Percentiles rank a stretch among this genome's conserved stretches.
Conservation (phyloP, 768 basidiomycete genomes). For the Lentinula raphanica region DNA sequence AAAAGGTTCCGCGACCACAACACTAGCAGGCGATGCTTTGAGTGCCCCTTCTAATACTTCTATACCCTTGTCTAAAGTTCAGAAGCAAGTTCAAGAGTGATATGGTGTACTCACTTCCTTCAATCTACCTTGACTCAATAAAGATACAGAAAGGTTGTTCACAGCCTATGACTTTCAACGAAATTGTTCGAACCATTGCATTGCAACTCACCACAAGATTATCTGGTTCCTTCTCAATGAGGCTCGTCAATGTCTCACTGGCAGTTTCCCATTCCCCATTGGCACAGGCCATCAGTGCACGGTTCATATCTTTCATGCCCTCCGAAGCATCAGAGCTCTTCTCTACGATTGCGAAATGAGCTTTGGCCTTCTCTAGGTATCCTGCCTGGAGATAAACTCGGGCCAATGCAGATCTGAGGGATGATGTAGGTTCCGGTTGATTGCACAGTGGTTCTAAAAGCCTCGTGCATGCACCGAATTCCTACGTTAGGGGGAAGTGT, state of each 20-base stretch:
- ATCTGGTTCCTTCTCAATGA: slow-evolving; percentile 50
- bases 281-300: slow-evolving; percentile 59
- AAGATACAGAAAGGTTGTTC: slow-evolving; percentile 71
- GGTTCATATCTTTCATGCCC: slow-evolving; percentile 54
- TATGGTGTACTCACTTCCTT: slow-evolving; percentile 47
- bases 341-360: slow-evolving; percentile 51
- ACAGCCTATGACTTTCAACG: slow-evolving; percentile 42
- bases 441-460: slow-evolving; percentile 65
- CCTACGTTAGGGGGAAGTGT: slow-evolving; percentile 32
- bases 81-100: not conserved
- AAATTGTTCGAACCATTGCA: not conserved
- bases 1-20: slow-evolving; percentile 77
- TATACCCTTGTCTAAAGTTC: slow-evolving; percentile 50
- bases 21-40: slow-evolving; percentile 58
- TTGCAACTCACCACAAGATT: slow-evolving; percentile 48
- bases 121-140: slow-evolving; percentile 60
- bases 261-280: slow-evolving; percentile 67
- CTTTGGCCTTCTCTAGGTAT: slow-evolving; percentile 50
- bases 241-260: slow-evolving; percentile 33
- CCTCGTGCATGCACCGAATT: slow-evolving; percentile 61
- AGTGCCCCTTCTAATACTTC: slow-evolving; percentile 62
- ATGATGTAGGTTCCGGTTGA: slow-evolving; percentile 40
- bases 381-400: slow-evolving; percentile 75
- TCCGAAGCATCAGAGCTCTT: slow-evolving; percentile 38
- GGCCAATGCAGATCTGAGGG: slow-evolving; percentile 64